Conservation (phyloP, 345 rosid species). For the Dipteronia sinensis region DNA sequence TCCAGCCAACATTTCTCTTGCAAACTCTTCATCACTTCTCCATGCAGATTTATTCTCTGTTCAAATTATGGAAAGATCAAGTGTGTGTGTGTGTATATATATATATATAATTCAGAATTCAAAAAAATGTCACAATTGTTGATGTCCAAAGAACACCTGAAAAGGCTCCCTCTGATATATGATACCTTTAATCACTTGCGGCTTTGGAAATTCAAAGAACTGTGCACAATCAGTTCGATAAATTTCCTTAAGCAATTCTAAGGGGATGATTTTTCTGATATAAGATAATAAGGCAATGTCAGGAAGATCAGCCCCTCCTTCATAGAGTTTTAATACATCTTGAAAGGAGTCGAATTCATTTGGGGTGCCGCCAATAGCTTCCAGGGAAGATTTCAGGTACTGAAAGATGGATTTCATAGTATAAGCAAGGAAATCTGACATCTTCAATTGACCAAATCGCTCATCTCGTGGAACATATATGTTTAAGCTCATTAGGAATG, state of each 20-base stretch:
- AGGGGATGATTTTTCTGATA: constrained; percentile 42
- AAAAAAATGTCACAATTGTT: too few relatives aligned
- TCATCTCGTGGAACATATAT: constrained; percentile 85
- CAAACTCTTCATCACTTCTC: constrained; percentile 79
- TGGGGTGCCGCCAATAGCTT: constrained; percentile 47
- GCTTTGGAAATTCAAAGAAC: constrained; percentile 58
- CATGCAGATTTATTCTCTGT: constrained; percentile 69
- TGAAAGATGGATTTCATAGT: constrained; percentile 59
- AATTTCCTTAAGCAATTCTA: constrained; percentile 57
- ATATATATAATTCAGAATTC: too few relatives aligned
- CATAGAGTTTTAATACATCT: constrained; percentile 56
- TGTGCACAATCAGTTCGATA: constrained; percentile 52
- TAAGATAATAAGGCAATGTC: constrained; percentile 34
- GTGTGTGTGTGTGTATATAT: too few relatives aligned
- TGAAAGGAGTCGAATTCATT: constrained; percentile 59
- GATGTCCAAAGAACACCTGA: too few relatives aligned
- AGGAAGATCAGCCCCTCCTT: constrained; percentile 57
- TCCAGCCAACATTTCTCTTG: constrained; percentile 87
- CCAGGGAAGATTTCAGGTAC: constrained; percentile 50
- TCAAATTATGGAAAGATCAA: constrained; percentile 9
- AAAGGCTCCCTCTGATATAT: neutral
- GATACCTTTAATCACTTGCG: constrained; percentile 76
- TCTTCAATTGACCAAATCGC: constrained; percentile 68
- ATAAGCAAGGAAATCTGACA: constrained; percentile 59
- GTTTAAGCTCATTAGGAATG: constrained; percentile 36